A percentile compares a stretch with the other conserved stretches of the same genome.
Conservation (phyloP, 1,284 basidiomycete species). For the Wallemia mellicola region DNA sequence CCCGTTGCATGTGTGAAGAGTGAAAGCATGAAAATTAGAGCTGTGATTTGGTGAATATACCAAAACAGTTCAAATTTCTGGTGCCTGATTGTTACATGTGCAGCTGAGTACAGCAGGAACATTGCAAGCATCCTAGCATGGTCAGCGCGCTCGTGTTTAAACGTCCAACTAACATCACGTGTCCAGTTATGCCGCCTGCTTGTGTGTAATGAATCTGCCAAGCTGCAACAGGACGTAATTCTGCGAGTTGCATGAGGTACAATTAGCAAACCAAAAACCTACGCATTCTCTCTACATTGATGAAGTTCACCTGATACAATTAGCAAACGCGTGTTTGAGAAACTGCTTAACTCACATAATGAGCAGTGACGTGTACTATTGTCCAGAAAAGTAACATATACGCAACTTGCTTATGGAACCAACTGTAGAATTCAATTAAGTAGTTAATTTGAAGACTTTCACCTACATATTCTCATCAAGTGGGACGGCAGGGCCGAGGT, state of each 20-base stretch:
- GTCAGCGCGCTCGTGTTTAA: conserved; percentile 34
- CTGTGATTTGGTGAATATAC: conserved; percentile 58
- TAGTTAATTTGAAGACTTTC: neutral
- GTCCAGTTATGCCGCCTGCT: conserved; percentile 55
- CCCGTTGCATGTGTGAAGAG: conserved; percentile 66
- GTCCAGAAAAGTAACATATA: conserved; percentile 36
- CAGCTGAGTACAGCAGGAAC: conserved; percentile 30
- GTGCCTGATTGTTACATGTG: conserved; percentile 45
- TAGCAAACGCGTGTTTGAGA: neutral
- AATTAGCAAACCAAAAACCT: conserved; percentile 4
- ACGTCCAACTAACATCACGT: conserved; percentile 21
- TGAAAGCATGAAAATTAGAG: conserved; percentile 67
- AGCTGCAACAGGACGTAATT: conserved; percentile 42
- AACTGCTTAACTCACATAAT: conserved; percentile 28
- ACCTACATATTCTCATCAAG: neutral
- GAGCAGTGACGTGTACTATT: conserved; percentile 49
- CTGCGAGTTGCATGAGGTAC: conserved; percentile 16
- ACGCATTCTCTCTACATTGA: conserved; percentile 27
- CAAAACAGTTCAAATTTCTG: conserved; percentile 77
- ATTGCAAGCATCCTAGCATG: conserved; percentile 17
- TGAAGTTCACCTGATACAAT: conserved; percentile 26
- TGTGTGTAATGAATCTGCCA: conserved; percentile 57
- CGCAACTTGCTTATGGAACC: conserved; percentile 66
- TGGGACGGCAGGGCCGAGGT: neutral
- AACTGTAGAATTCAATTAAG: conserved; percentile 1